Base-by-base conservation (phyloP, 495 filamentous ascomycete genomes). In the Terfezia claveryi region DNA sequence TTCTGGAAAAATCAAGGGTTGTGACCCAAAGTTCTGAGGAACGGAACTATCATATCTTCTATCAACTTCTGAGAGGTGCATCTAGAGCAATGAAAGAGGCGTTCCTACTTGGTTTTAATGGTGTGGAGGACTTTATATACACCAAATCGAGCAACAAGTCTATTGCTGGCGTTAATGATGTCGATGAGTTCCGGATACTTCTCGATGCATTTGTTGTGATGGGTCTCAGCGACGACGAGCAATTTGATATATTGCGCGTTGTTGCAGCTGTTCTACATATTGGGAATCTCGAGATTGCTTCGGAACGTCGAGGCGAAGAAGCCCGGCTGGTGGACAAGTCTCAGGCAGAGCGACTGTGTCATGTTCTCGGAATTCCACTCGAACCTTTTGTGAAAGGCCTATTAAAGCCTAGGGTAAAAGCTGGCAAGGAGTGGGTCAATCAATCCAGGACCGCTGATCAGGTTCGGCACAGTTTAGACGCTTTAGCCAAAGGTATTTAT, bases 381-480 rank as follows among this genome's bases (percentile, higher is more conserved):
- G 87, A 94, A 27, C 75, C 80, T 0, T 99, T 99, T 62, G 71
- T 91, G 8, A 84, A 85, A 60, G 87, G 87, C 0, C 68, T 99
- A 12, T 73, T 99, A 11, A 91, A 94, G 62, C 92, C 92, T 7
- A 81, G 75, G 54, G 92, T 99, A 7, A 94, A 91, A 65, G 92
- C 92, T 46, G 92, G 92, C 23, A 78, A 85, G 38, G 92, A 99
- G 70, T 95, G 87, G 89, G 92, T 99, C 8, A 87, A 94, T 62
- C 95, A 94, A 64, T 88, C 88, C 11, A 87, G 96, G 65, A 95
- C 88, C 1, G 88, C 91, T 4, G 92, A 99, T 59, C 92, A 99
- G 67, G 92, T 94, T 23, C 81, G 83, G 37, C 76, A 94, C 20
- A 76, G 83, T 8, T 77, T 99, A 36, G 88, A 96, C 68, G 89